Evolutionary conservation across 1,139 yeast genomes (phyloP).

Genomic region (Oligophagozyma castellii): DNA sequence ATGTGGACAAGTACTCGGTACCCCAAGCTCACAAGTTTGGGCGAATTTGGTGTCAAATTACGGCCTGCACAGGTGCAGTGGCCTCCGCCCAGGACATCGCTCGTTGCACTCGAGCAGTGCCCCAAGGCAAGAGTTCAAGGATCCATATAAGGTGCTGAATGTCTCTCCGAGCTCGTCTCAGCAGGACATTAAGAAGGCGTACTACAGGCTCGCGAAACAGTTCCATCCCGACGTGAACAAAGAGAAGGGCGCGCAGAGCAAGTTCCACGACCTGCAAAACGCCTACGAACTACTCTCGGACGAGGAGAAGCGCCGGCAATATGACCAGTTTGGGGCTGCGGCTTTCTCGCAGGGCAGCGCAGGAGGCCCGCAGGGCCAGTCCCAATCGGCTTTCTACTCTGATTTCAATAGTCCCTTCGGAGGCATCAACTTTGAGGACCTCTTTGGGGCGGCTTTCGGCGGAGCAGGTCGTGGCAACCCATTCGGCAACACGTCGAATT

Average conservation of each 20-base stretch:
- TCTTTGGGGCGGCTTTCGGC: slow-evolving; percentile 37
- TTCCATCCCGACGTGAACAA: slow-evolving; percentile 95
- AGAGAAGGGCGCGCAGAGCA: slow-evolving; percentile 74
- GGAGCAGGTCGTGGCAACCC: slow-evolving; percentile 33
- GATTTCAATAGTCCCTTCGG: slow-evolving; percentile 29
- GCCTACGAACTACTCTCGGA: slow-evolving; percentile 88
- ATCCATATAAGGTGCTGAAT: slow-evolving; percentile 79
- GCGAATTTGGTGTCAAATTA: not conserved
- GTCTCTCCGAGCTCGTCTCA: slow-evolving; percentile 57
- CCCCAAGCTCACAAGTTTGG: too few species aligned
- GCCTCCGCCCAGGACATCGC: too few species aligned
- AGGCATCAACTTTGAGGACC: slow-evolving; percentile 27
- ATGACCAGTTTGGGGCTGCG: slow-evolving; percentile 81
- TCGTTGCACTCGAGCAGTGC: not conserved
- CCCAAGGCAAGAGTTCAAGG: slow-evolving; percentile 27
- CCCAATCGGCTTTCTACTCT: slow-evolving; percentile 45
- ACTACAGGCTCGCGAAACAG: slow-evolving; percentile 84
- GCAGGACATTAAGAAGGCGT: slow-evolving; percentile 86
- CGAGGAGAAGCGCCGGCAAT: slow-evolving; percentile 75
- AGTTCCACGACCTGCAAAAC: slow-evolving; percentile 85
- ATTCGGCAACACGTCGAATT: slow-evolving; percentile 17
- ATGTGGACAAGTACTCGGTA: too few species aligned
- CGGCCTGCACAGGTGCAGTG: not conserved
- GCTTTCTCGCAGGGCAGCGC: slow-evolving; percentile 52
- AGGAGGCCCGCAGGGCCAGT: slow-evolving; percentile 16